Base-by-base conservation (phyloP, 2,329 filamentous ascomycete genomes). In the Capronia americana region DNA sequence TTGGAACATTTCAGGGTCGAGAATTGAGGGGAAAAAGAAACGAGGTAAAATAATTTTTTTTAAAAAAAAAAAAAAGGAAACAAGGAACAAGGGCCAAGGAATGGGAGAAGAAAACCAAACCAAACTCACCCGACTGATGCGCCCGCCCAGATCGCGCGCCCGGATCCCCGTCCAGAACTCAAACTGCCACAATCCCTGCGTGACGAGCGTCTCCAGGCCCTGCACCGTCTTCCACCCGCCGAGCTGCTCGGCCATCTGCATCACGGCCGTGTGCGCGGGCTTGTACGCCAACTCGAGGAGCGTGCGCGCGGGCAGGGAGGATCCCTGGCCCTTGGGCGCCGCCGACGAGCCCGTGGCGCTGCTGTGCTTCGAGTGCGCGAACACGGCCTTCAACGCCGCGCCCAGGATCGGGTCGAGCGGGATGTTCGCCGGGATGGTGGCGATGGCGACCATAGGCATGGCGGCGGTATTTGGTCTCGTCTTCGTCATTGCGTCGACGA, bases 231-330 rank as follows among this genome's bases (percentile, higher is more conserved):
- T 85, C 95, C 95, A 99, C 2, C 90, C 89, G 26, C 69, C 70
- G 8, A 68, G 12, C 71, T 90, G 86, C 73, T 88, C 84, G 2
- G 93, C 94, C 75, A 97, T 81, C 76, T 91, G 86, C 88, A 98
- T 97, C 71, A 97, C 79, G 7, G 90, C 87, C 4, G 95, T 99
- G 60, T 91, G 85, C 0, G 86, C 83, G 23, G 95, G 95, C 79
- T 94, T 96, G 79, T 99, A 99, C 1, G 95, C 94, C 93, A 99
- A 97, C 78, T 99, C 95, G 3, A 98, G 80, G 67, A 98, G 79
- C 20, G 59, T 64, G 26, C 66, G 57, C 30, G 57, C 32, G 10
- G 64, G 63, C 17, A 32, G 46, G 10, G 51, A 32, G 8, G 64
- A 51, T 12, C 64, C 64, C 11, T 67, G 65, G 32, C 65, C 65